A percentile compares a stretch with the other conserved stretches of the same genome.
phyloP scores from a whole-genome alignment of 1,284 basidiomycete species.

The Thecaphora frezii region DNA sequence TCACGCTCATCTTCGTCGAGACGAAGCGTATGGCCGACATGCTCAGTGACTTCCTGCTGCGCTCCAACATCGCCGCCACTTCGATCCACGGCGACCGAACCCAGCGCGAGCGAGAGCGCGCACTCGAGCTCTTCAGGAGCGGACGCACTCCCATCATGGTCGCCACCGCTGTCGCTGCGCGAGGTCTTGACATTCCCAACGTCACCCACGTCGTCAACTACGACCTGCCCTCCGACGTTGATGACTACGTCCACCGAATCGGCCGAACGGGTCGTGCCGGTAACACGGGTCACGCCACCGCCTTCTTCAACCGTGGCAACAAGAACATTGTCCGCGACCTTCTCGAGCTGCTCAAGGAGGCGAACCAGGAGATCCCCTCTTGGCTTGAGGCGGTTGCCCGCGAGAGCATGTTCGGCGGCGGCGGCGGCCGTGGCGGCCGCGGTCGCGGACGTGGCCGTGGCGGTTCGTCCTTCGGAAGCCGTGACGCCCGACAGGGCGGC shows the following conservation, averaged over 20 bases:
- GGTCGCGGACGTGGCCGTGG: constrained; percentile 66
- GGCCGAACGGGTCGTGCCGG: constrained; percentile 99
- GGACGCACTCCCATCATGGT: constrained; percentile 95
- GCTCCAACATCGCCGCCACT: constrained; percentile 79
- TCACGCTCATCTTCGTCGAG: constrained; percentile 97
- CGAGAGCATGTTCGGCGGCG: constrained; percentile 73
- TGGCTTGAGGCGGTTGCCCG: constrained; percentile 87
- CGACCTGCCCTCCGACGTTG: constrained; percentile 96
- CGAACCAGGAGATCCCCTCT: constrained; percentile 90
- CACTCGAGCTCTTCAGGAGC: constrained; percentile 90
- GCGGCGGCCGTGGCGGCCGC: constrained; percentile 65
- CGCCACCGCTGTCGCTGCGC: constrained; percentile 95
- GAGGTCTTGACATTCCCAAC: constrained; percentile 98
- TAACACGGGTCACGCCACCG: constrained; percentile 87
- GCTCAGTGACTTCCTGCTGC: constrained; percentile 92
- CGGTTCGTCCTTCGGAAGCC: constrained; percentile 54
- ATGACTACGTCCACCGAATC: constrained; percentile 65
- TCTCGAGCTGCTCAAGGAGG: constrained; percentile 88
- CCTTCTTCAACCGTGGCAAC: constrained; percentile 63
- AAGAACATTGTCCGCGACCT: constrained; percentile 82
- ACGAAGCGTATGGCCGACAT: constrained; percentile 99
- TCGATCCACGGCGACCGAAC: constrained; percentile 98
- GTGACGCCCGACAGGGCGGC: constrained; percentile 57
- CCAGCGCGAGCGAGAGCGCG: constrained; percentile 94
- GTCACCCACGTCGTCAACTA: constrained; percentile 99